Conservation (phyloP, 2,329 filamentous ascomycete species). For the Chaetomium globosum region DNA sequence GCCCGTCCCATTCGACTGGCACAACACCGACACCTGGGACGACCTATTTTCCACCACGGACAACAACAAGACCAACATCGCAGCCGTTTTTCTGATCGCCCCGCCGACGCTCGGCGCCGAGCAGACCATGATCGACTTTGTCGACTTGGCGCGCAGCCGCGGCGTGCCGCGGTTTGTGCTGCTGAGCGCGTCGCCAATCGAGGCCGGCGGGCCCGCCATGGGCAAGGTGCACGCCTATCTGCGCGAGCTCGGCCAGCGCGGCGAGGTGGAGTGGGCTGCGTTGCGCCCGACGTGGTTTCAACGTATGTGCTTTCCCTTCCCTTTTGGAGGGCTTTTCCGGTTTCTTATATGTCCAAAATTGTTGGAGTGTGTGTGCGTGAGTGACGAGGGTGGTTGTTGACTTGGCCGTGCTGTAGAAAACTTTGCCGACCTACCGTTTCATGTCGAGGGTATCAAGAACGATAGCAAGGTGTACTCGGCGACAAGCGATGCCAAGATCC, state of each 20-base stretch:
- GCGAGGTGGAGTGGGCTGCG: conserved; percentile 47
- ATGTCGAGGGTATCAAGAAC: conserved; percentile 42
- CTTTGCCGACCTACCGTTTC: conserved; percentile 42
- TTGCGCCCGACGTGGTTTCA: conserved; percentile 55
- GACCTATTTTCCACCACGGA: conserved; percentile 39
- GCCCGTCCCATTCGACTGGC: conserved; percentile 50
- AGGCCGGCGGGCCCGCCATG: conserved; percentile 43
- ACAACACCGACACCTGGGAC: conserved; percentile 46
- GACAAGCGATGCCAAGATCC: conserved; percentile 48
- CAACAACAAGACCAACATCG: conserved; percentile 34
- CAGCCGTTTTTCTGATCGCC: conserved; percentile 48
- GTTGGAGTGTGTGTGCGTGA: background rate
- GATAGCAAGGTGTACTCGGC: conserved; percentile 50
- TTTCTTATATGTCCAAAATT: conserved; percentile 1
- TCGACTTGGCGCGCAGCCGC: conserved; percentile 45
- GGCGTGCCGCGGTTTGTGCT: conserved; percentile 51
- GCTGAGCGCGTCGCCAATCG: conserved; percentile 45
- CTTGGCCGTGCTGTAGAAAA: conserved; percentile 45
- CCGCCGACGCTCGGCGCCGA: conserved; percentile 42
- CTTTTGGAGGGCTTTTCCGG: conserved; percentile 4
- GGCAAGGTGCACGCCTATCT: conserved; percentile 47
- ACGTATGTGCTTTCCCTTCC: conserved; percentile 39
- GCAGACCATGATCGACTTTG: conserved; percentile 45
- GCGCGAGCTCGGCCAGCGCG: conserved; percentile 41
- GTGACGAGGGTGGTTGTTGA: background rate